These are phyloP conservation scores for Clonostachys byssicola DNA, from an alignment of 2,329 filamentous ascomycete genomes.

Conservation along the genomic window DNA sequence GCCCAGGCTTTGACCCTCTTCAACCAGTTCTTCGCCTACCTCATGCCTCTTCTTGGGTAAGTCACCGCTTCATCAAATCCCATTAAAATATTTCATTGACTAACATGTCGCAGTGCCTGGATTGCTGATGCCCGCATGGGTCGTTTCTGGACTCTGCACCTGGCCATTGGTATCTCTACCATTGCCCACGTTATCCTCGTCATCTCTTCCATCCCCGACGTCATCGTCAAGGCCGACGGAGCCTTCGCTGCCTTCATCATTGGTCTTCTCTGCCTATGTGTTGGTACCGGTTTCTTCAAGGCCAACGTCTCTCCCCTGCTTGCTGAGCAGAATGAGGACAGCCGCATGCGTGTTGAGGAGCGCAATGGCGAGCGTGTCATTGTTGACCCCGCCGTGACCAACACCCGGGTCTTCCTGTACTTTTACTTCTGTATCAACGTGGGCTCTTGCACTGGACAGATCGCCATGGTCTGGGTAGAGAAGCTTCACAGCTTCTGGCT, in stretches of 20 bases:
- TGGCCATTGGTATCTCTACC: slow-evolving; percentile 62
- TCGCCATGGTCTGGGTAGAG: slow-evolving; percentile 66
- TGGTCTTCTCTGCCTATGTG: slow-evolving; percentile 47
- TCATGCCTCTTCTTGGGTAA: slow-evolving; percentile 53
- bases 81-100: neutral
- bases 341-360: slow-evolving; percentile 51
- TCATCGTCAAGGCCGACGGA: slow-evolving; percentile 53
- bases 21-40: slow-evolving; percentile 59
- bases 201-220: slow-evolving; percentile 56
- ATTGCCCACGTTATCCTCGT: slow-evolving; percentile 64
- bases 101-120: slow-evolving; percentile 28
- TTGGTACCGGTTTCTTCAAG: slow-evolving; percentile 79
- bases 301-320: slow-evolving; percentile 71
- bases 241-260: slow-evolving; percentile 66
- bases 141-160: slow-evolving; percentile 69
- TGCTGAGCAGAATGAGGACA: slow-evolving; percentile 64
- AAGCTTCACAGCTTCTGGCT: slow-evolving; percentile 76
- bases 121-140: slow-evolving; percentile 69
- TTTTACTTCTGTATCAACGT: slow-evolving; percentile 58
- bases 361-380: slow-evolving; percentile 63
- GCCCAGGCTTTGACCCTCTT: slow-evolving; percentile 43
- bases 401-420: slow-evolving; percentile 65
- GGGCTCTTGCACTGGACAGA: slow-evolving; percentile 56
- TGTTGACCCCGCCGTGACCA: slow-evolving; percentile 64
- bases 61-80: slow-evolving; percentile 18